phyloP scores from a whole-genome alignment of 1,139 yeast species.

The Pichia sp. region DNA sequence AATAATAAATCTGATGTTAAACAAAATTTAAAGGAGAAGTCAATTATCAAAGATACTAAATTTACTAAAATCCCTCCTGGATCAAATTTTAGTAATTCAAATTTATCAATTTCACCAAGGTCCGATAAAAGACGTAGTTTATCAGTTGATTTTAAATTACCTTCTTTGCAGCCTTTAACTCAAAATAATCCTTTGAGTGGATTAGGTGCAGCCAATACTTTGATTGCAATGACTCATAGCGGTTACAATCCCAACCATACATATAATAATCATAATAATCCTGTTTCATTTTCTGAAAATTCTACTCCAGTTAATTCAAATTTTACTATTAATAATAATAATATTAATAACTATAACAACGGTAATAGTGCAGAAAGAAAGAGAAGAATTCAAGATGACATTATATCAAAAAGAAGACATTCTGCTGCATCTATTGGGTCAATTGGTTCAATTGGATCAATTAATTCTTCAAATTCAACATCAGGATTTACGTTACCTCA shows the following conservation, averaged over 20 bases:
- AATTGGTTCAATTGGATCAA: conserved; percentile 4
- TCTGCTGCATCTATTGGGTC: conserved; percentile 29
- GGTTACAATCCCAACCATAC: background rate
- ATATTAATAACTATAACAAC: background rate
- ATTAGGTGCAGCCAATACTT: conserved; percentile 3
- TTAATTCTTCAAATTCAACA: background rate
- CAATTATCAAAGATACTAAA: no score
- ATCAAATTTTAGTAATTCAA: no score
- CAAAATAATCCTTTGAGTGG: conserved; percentile 1
- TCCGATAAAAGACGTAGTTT: conserved; percentile 19
- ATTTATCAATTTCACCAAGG: no score
- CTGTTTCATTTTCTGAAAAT: background rate
- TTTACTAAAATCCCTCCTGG: no score
- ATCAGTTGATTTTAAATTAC: conserved; percentile 19
- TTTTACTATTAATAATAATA: background rate
- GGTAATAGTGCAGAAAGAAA: conserved; percentile 15
- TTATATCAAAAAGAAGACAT: conserved; percentile 27
- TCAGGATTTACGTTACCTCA: conserved; percentile 8
- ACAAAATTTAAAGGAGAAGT: no score
- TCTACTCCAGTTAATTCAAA: background rate
- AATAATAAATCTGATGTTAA: no score
- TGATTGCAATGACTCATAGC: background rate
- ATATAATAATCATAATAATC: no score
- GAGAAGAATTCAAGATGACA: conserved; percentile 26
- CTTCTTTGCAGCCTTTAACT: conserved; percentile 7